Base-by-base conservation (phyloP, 1,139 yeast species). In the Debaryomyces subglobosus region DNA sequence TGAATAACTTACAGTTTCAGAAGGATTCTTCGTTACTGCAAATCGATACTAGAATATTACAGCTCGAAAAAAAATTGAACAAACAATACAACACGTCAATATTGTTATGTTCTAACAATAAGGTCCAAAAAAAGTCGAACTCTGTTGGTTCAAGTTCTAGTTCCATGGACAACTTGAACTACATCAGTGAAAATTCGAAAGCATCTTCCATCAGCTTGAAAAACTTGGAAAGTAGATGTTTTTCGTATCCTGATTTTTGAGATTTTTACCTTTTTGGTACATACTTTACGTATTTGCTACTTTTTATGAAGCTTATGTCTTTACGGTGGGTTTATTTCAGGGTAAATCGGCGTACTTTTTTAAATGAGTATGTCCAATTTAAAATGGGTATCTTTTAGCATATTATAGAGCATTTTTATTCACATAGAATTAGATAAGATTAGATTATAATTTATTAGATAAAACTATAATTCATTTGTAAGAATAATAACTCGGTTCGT, bases 1-100 rank as follows among this genome's bases (percentile, higher is more conserved):
- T 76, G 58, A 67, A 72, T 51, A 74, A 73, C 59, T 62, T 74
- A 45, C 71, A 66, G 53, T 55, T 71, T 35, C 78, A 73, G 52
- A 67, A 67, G 51, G 73, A 69, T 52, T 51, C 67, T 12, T 63
- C 69, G 25, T 49, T 63, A 35, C 53, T 67, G 49, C 67, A 72
- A 59, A 57, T 68, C 49, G 71, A 71, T 55, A 62, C 76, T 47
- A 67, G 68, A 57, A 52, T 70, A 48, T 53, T 61, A 30, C 64
- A 70, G 53, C 64, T 69, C 49, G 69, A 67, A 56, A 69, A 65
- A 39, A 61, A 61, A 45, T 61, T 69, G 52, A 67, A 67, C 49
- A 53, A 58, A 37, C 68, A 66, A 39, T 62, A 58, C 49, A 61
- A 64, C 36, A 51, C 61, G 44, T 63, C 70, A 4, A 54, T 45